Percentiles rank a stretch among this genome's conserved stretches.
Evolutionary conservation across 257 asterid species (phyloP).

Genomic region (Oldenlandia corymbosa): DNA sequence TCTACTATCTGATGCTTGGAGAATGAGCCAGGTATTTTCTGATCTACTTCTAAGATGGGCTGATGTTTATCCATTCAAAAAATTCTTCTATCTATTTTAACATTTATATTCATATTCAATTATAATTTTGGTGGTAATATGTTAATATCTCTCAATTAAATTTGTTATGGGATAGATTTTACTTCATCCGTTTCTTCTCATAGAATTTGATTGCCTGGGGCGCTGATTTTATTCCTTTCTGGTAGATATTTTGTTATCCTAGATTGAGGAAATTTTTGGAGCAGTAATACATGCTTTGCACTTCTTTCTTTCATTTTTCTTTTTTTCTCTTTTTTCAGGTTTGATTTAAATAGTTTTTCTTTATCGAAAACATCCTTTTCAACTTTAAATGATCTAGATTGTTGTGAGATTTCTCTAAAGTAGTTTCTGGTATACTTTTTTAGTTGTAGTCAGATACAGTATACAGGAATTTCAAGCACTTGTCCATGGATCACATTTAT

Average conservation of each 20-base stretch:
- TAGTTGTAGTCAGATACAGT: too few relatives aligned
- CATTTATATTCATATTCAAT: neutral
- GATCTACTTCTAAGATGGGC: neutral
- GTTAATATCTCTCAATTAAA: neutral
- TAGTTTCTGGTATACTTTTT: neutral
- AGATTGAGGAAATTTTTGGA: neutral
- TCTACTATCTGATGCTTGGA: constrained; percentile 87
- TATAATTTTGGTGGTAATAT: neutral
- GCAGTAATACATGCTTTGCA: neutral
- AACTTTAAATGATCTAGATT: neutral
- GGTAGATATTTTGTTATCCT: neutral
- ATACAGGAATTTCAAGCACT: neutral
- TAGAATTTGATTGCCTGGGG: neutral
- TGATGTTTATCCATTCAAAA: constrained; percentile 1
- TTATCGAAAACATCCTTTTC: neutral
- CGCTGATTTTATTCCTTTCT: neutral
- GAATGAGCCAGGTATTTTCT: constrained; percentile 81
- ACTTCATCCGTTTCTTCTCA: too few relatives aligned
- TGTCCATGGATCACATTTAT: neutral
- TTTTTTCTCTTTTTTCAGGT: too few relatives aligned
- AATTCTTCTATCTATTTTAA: neutral
- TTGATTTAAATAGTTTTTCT: neutral
- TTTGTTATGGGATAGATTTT: neutral
- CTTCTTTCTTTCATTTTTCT: too few relatives aligned
- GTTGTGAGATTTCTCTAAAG: neutral